phyloP scores from a whole-genome alignment of 305 asterid species.

The Coffea humblotiana region DNA sequence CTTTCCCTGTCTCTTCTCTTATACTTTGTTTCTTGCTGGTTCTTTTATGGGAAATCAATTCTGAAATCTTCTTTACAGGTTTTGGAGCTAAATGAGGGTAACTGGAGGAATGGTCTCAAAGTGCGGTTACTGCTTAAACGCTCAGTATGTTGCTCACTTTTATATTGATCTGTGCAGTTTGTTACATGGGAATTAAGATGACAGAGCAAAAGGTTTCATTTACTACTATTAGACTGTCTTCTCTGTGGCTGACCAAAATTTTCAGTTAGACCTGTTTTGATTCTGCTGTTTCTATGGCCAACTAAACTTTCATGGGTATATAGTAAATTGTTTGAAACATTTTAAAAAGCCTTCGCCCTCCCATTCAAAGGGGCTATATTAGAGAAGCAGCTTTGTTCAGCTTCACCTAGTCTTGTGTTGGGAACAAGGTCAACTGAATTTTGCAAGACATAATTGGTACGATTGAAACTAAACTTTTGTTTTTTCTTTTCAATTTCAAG shows the following conservation, averaged over 20 bases:
- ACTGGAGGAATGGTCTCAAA: slow-evolving; percentile 88
- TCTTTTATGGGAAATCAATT: slow-evolving; percentile 3
- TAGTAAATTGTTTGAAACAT: too few relatives aligned
- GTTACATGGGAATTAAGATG: background rate
- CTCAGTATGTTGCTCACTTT: slow-evolving; percentile 43
- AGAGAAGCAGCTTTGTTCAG: too few relatives aligned
- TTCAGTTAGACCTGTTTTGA: background rate
- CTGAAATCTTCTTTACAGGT: slow-evolving; percentile 42
- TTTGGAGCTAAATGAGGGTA: slow-evolving; percentile 66
- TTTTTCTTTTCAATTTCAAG: too few relatives aligned
- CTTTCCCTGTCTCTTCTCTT: slow-evolving; percentile 1
- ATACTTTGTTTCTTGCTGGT: slow-evolving; percentile 9
- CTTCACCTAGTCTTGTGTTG: background rate
- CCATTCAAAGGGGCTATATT: too few relatives aligned
- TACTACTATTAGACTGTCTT: background rate
- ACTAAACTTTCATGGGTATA: background rate
- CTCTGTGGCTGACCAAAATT: background rate
- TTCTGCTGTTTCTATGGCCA: background rate
- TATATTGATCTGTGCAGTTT: slow-evolving; percentile 10
- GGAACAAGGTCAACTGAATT: background rate
- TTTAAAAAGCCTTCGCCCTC: too few relatives aligned
- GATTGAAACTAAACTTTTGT: background rate
- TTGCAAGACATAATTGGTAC: background rate
- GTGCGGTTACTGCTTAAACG: slow-evolving; percentile 62
- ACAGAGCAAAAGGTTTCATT: too few relatives aligned